Conservation (phyloP, 352 stramenopile species). For the Blastocystis sp. region DNA sequence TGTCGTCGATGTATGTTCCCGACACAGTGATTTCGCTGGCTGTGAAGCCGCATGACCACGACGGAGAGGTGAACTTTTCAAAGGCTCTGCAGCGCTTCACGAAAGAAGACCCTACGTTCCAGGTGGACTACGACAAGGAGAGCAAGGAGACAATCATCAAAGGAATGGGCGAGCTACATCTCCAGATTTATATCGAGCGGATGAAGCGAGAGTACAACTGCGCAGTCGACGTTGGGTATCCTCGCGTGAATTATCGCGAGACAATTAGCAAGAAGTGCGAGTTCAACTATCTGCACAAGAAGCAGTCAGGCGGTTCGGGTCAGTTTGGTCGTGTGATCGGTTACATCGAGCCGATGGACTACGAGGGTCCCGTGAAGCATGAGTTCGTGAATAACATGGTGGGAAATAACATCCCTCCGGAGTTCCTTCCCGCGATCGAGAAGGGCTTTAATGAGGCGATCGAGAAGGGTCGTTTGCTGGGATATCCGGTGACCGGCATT, state of each 20-base stretch:
- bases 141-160: slow-evolving; percentile 97
- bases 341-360: slow-evolving; percentile 88
- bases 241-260: slow-evolving; percentile 97
- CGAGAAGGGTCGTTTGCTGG: slow-evolving; percentile 87
- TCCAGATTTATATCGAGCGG: slow-evolving; percentile 98
- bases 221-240: slow-evolving; percentile 82
- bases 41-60: slow-evolving; percentile 87
- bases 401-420: slow-evolving; percentile 93
- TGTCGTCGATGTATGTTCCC: slow-evolving; percentile 94
- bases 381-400: slow-evolving; percentile 95
- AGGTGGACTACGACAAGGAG: slow-evolving; percentile 87
- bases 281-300: slow-evolving; percentile 99
- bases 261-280: slow-evolving; percentile 83
- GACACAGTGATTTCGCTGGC: slow-evolving; percentile 95
- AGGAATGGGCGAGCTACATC: slow-evolving; percentile 92
- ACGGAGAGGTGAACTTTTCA: slow-evolving; percentile 87
- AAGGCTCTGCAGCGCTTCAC: slow-evolving; percentile 90
- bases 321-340: slow-evolving; percentile 90
- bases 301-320: slow-evolving; percentile 91
- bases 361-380: slow-evolving; percentile 67
- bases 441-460: slow-evolving; percentile 92
- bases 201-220: slow-evolving; percentile 91
- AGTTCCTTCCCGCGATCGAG: slow-evolving; percentile 93
- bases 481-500: slow-evolving; percentile 83
- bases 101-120: slow-evolving; percentile 95